A percentile compares a stretch with the other conserved stretches of the same genome.
Conservation (phyloP, 164 flowering plant genomes). For the Houttuynia cordata region DNA sequence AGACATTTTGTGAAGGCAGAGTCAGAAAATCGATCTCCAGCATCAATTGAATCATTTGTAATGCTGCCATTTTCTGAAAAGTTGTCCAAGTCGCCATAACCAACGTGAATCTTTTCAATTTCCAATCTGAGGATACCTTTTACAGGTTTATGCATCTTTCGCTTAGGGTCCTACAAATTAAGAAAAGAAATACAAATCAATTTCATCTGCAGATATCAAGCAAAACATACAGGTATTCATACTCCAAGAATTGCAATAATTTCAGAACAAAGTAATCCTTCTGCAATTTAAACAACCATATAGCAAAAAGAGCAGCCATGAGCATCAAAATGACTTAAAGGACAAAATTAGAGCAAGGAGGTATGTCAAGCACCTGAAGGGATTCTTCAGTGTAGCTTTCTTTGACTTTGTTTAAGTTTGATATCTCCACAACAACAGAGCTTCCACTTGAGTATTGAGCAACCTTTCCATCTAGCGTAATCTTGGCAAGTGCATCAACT, state of each 20-base stretch:
- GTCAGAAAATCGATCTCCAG: constrained; percentile 36
- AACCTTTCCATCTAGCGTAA: constrained; percentile 56
- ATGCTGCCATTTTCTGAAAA: constrained; percentile 64
- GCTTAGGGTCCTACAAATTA: constrained; percentile 73
- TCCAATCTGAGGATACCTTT: constrained; percentile 76
- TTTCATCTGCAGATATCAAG: background rate
- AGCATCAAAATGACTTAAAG: too few relatives aligned
- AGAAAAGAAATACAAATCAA: background rate
- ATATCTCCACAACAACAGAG: constrained; percentile 75
- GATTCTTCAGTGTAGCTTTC: constrained; percentile 96
- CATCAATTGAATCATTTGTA: constrained; percentile 53
- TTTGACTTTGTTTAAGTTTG: constrained; percentile 86
- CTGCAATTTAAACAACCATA: too few relatives aligned
- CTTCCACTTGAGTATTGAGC: constrained; percentile 54
- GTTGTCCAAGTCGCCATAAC: constrained; percentile 41
- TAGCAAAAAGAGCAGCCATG: too few relatives aligned
- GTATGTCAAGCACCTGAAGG: constrained; percentile 48
- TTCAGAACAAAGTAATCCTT: too few relatives aligned
- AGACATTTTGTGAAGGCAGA: constrained; percentile 32
- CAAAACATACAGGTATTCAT: background rate
- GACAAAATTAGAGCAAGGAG: background rate
- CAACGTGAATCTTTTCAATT: constrained; percentile 67
- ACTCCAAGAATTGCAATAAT: background rate
- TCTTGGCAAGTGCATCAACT: constrained; percentile 54
- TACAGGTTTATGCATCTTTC: constrained; percentile 93